phyloP scores from a whole-genome alignment of 2,329 filamentous ascomycete genomes.

The Trichoderma guizhouense region DNA sequence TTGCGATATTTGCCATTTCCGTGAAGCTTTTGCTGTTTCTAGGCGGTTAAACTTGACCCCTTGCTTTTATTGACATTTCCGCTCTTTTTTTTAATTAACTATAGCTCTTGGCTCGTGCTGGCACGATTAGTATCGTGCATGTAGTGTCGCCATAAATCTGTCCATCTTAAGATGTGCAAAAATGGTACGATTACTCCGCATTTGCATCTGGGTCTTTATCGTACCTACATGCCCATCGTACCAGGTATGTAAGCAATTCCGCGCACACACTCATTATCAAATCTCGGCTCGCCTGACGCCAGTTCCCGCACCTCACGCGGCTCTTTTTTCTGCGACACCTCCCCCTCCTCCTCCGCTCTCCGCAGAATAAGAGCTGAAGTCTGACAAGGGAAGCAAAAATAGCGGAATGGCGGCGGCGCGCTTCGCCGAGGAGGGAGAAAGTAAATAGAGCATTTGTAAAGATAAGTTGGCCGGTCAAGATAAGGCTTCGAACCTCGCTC shows the following conservation, averaged over 20 bases:
- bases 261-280: neutral
- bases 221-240: neutral
- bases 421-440: neutral
- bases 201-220: neutral
- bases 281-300: neutral
- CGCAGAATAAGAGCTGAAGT: neutral
- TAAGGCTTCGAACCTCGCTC: neutral
- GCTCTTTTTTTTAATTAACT: neutral
- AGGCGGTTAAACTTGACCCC: neutral
- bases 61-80: neutral
- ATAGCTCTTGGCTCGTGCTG: neutral
- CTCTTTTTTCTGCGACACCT: neutral
- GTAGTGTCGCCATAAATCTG: neutral
- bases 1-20: neutral
- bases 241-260: neutral
- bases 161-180: neutral
- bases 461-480: neutral
- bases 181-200: constrained; percentile 4
- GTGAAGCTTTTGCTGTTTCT: neutral
- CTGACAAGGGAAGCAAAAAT: neutral
- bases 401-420: neutral
- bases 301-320: neutral
- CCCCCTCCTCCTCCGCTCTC: too few species aligned
- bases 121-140: neutral
- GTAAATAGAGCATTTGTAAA: neutral